These are phyloP conservation scores for Blastobotrys aristatus DNA, from an alignment of 1,139 yeast species.

Conservation along the genomic window DNA sequence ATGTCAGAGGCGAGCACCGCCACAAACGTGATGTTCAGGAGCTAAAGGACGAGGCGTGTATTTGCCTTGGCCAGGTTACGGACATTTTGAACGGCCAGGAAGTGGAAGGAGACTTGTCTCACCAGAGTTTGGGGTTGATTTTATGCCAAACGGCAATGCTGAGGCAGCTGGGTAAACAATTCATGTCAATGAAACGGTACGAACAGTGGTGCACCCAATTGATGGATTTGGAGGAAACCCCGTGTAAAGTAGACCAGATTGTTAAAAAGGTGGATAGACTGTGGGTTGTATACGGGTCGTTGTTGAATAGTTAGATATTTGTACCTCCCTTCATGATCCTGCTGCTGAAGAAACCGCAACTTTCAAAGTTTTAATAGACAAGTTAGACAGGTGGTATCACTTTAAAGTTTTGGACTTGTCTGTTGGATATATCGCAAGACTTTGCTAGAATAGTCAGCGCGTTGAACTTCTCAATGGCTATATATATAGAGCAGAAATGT, in stretches of 20 bases:
- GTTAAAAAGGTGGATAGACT: constrained; percentile 2
- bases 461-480: no score
- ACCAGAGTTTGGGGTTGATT: constrained; percentile 20
- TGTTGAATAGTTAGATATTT: no score
- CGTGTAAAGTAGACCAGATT: background rate
- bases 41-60: constrained; percentile 15
- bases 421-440: no score
- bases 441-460: no score
- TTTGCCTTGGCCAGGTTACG: constrained; percentile 19
- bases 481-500: no score
- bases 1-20: constrained; percentile 8
- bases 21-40: constrained; percentile 18
- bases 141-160: constrained; percentile 24
- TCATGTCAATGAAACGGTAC: constrained; percentile 19
- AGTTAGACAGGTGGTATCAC: no score
- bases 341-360: no score
- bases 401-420: no score
- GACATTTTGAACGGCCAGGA: constrained; percentile 14
- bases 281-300: constrained; percentile 9
- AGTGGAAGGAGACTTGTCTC: constrained; percentile 1
- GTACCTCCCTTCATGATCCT: no score
- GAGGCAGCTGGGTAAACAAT: constrained; percentile 17
- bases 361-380: no score
- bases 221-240: constrained; percentile 4
- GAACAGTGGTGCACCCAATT: constrained; percentile 17